phyloP scores from a whole-genome alignment of 345 rosid species.

The Brassica incana region DNA sequence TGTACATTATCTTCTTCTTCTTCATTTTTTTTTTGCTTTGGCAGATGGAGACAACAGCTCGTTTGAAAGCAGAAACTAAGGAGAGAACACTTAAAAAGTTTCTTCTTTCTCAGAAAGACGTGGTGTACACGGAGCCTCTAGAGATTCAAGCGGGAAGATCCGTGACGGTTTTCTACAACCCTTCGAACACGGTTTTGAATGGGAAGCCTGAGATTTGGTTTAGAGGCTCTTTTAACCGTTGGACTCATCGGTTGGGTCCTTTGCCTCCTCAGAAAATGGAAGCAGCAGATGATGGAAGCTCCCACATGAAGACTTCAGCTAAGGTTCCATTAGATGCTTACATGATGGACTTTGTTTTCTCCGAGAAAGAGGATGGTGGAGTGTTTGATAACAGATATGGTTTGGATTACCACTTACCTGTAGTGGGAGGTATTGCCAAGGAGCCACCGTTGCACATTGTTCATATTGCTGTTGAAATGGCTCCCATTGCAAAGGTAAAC shows the following conservation, averaged over 20 bases:
- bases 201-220: constrained; percentile 90
- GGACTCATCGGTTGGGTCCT: constrained; percentile 78
- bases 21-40: background rate
- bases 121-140: constrained; percentile 86
- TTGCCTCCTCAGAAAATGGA: constrained; percentile 85
- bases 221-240: constrained; percentile 89
- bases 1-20: background rate
- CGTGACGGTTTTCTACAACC: constrained; percentile 72
- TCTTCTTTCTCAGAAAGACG: constrained; percentile 75
- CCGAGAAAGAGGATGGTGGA: constrained; percentile 88
- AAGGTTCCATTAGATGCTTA: constrained; percentile 91
- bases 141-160: constrained; percentile 74
- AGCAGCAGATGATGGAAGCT: constrained; percentile 52
- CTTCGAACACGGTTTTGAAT: constrained; percentile 74
- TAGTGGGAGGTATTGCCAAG: constrained; percentile 65
- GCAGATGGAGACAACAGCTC: constrained; percentile 69
- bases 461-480: constrained; percentile 96
- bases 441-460: constrained; percentile 92
- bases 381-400: constrained; percentile 71
- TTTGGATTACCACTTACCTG: constrained; percentile 86
- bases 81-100: constrained; percentile 69
- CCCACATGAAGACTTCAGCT: constrained; percentile 72
- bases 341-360: constrained; percentile 95
- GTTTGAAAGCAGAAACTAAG: constrained; percentile 73
- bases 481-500: constrained; percentile 90